Base-by-base conservation (phyloP, 2,329 filamentous ascomycete genomes). In the Aspergillus sp. region DNA sequence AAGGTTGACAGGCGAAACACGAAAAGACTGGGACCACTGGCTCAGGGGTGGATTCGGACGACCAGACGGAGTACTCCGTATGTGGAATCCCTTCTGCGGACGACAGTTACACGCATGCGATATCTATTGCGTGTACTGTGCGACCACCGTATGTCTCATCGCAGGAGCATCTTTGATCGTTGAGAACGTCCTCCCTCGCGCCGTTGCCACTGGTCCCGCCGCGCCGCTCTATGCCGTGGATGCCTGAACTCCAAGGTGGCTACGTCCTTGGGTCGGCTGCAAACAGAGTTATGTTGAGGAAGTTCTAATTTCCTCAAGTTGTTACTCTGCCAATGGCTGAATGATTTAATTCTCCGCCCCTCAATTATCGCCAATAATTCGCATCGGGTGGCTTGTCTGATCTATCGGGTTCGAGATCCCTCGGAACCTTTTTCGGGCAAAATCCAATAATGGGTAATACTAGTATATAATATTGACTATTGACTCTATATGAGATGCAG, bases 291-390 rank as follows among this genome's bases (percentile, higher is more conserved):
- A 29, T 29, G 26, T 29, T 29, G 26, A 29, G 26, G 6, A 29
- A 29, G 6, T 26, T 7, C 26, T 26, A 26, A 26, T 5, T 26
- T 26, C 5, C 26, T 26, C 26, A 26, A 7, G 26, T 26, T 6
- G 7, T 26, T 26, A 26, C 26, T 4, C 26, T 26, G 26, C 26
- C 26, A 26, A 26, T 26, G 26, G 26, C 7, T 7, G 26, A 29
- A n/a, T 16, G 12, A 7, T 16, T 16, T 7, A 42, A n/a, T 42
- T 42, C 36, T 36, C 54, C 58, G 36, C n/a, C 6, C 29, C 24
- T 46, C 52, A 47, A 52, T 54, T 55, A 59, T 59, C 53, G 26
- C 42, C 56, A 54, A 59, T 39, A 55, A 42, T 31, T 56, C 46
- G 18, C 45, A 47, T 42, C 14, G 14, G 14, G 36, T 42, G 36